Conservation (phyloP, 2,329 filamentous ascomycete species). For the Emergomyces africanus region DNA sequence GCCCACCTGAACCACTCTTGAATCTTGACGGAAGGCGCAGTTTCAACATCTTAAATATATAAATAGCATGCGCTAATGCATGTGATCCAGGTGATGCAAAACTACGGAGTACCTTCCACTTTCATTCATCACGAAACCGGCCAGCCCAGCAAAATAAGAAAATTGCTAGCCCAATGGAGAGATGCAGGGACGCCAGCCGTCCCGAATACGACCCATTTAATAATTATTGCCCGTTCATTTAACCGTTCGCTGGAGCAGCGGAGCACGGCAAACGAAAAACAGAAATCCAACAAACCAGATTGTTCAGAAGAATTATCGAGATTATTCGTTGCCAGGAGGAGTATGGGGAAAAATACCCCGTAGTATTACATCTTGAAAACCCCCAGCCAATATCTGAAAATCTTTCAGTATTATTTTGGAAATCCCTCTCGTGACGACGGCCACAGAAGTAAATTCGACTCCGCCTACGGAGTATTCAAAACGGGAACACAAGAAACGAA, state of each 20-base stretch:
- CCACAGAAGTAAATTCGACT: background rate
- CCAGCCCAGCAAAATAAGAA: background rate
- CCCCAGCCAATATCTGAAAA: background rate
- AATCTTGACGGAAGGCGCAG: background rate
- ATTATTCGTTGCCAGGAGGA: background rate
- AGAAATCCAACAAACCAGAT: background rate
- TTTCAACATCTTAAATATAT: background rate
- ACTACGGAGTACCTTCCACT: background rate
- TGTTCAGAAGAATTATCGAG: background rate
- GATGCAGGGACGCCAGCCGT: conserved; percentile 2
- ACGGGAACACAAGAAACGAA: background rate
- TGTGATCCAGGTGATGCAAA: background rate
- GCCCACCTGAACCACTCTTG: background rate
- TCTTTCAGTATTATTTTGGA: background rate
- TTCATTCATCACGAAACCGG: no score
- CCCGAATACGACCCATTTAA: conserved; percentile 2
- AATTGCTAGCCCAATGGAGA: background rate
- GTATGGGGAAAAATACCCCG: background rate
- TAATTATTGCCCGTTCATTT: background rate
- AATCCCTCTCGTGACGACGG: background rate
- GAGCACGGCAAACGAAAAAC: background rate
- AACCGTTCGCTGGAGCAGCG: background rate
- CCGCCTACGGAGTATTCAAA: background rate
- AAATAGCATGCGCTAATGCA: conserved; percentile 2
- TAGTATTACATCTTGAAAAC: background rate